Conservation (phyloP, 257 asterid species). For the Fraxinus americana region DNA sequence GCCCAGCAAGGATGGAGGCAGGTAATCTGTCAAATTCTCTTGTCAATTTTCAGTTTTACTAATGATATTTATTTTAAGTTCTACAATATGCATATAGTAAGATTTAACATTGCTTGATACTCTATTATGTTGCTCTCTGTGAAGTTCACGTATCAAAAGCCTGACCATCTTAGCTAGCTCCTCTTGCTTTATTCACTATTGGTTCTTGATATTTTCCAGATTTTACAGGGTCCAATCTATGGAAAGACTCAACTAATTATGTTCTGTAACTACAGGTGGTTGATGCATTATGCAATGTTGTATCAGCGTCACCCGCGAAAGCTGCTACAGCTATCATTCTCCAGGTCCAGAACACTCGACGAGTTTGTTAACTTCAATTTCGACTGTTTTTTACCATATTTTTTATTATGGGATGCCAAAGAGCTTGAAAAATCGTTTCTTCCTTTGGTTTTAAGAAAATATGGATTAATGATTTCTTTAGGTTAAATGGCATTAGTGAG, state of each 20-base stretch:
- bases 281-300: slow-evolving; percentile 94
- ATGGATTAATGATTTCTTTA: background rate
- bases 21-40: slow-evolving; percentile 43
- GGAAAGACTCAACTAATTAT: background rate
- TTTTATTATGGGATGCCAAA: background rate
- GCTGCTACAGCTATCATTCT: slow-evolving; percentile 98
- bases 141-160: background rate
- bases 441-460: background rate
- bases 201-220: background rate
- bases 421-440: background rate
- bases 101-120: background rate
- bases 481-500: slow-evolving; percentile 8
- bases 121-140: background rate
- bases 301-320: slow-evolving; percentile 89
- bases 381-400: background rate
- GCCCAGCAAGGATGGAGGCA: slow-evolving; percentile 99
- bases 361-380: slow-evolving; percentile 9
- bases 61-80: background rate
- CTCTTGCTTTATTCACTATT: background rate
- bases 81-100: background rate
- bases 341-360: slow-evolving; percentile 63
- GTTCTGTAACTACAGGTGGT: slow-evolving; percentile 64
- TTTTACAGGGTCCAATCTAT: slow-evolving; percentile 4
- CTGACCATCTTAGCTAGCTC: background rate
- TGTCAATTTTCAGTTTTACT: background rate